A percentile compares a stretch with the other conserved stretches of the same genome.
Evolutionary conservation across 2,329 filamentous ascomycete genomes (phyloP).

Genomic region (Orbilia quercus): DNA sequence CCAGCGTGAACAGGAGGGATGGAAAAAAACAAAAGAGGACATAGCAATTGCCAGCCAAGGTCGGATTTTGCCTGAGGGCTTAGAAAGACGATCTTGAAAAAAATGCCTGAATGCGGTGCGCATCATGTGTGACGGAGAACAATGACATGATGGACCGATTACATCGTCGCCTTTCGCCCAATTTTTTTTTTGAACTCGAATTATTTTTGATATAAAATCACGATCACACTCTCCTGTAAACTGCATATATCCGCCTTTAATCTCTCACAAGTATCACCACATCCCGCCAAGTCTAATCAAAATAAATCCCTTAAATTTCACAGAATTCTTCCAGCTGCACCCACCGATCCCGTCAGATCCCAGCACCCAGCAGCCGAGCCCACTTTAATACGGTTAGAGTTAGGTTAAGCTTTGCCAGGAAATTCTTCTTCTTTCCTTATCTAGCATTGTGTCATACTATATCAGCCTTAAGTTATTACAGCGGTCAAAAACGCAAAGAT

Average conservation of each 20-base stretch:
- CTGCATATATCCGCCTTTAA: conserved; percentile 1
- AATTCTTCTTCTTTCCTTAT: neutral
- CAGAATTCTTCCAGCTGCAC: conserved; percentile 8
- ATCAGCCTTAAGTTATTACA: conserved; percentile 34
- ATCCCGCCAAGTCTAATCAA: neutral
- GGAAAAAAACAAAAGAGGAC: neutral
- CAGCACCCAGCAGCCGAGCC: conserved; percentile 9
- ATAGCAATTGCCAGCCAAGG: no score
- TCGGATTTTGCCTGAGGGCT: no score
- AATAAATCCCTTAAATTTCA: conserved; percentile 5
- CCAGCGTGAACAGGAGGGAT: no score
- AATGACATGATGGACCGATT: conserved; percentile 1
- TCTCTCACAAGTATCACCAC: neutral
- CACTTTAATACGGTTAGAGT: neutral
- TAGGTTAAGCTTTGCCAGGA: conserved; percentile 42
- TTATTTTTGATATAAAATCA: no score
- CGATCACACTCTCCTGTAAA: conserved; percentile 10
- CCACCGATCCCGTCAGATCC: conserved; percentile 9
- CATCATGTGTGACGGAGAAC: neutral
- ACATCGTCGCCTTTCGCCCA: neutral
- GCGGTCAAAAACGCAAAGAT: neutral
- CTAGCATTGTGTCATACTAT: conserved; percentile 8
- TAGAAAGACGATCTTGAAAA: no score
- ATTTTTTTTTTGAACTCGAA: no score
- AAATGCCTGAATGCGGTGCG: neutral